Conservation (phyloP, 2,329 filamentous ascomycete species). For the Phaeosphaeriaceae sp. region DNA sequence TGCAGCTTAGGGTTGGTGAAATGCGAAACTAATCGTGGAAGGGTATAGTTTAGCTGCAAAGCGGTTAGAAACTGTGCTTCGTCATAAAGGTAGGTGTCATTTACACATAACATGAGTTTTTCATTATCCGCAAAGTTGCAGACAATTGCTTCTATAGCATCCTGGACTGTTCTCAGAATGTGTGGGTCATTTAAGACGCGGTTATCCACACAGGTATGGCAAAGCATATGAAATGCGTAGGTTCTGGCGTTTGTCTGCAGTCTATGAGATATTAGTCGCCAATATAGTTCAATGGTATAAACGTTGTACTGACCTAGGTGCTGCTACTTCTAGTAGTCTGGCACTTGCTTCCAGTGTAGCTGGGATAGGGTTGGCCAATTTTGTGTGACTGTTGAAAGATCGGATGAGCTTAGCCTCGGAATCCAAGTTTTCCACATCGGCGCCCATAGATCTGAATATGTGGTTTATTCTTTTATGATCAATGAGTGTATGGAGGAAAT, state of each 20-base stretch:
- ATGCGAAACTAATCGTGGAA: conserved; percentile 34
- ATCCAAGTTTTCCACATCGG: conserved; percentile 31
- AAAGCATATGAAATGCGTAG: conserved; percentile 33
- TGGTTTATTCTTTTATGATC: conserved; percentile 52
- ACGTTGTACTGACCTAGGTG: conserved; percentile 28
- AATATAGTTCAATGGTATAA: neutral
- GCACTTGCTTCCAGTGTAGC: conserved; percentile 29
- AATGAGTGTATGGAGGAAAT: conserved; percentile 42
- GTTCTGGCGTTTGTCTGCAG: conserved; percentile 26
- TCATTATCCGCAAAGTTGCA: conserved; percentile 31
- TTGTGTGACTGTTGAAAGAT: conserved; percentile 10
- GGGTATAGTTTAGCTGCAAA: conserved; percentile 32
- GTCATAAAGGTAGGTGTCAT: conserved; percentile 13
- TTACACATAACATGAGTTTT: conserved; percentile 31
- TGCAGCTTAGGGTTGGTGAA: conserved; percentile 60
- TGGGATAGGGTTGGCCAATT: conserved; percentile 20
- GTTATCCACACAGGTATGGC: conserved; percentile 41
- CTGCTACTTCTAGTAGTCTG: conserved; percentile 30
- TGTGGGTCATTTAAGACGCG: conserved; percentile 31
- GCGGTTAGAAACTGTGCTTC: conserved; percentile 28
- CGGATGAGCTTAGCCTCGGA: conserved; percentile 9
- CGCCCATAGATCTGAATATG: conserved; percentile 67
- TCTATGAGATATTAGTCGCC: conserved; percentile 19
- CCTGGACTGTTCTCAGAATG: conserved; percentile 32
- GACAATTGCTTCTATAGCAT: conserved; percentile 40